Conservation (phyloP, 2,329 filamentous ascomycete genomes). For the Fusarium clavum region DNA sequence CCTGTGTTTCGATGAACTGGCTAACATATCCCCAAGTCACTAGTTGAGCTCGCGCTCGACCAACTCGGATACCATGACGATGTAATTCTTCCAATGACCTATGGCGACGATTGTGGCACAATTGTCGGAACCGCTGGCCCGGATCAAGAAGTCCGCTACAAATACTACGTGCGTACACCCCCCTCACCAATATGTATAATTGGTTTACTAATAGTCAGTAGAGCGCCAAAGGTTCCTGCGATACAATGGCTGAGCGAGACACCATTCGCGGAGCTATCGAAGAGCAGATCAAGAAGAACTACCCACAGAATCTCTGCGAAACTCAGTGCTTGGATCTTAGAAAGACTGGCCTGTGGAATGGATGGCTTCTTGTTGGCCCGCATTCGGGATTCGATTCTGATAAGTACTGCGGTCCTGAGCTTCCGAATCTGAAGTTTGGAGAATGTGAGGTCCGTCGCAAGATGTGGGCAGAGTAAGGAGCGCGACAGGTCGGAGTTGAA, state of each 20-base stretch:
- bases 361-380: neutral
- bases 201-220: neutral
- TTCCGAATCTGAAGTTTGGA: neutral
- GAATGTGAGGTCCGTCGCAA: neutral
- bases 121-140: neutral
- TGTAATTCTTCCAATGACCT: neutral
- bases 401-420: neutral
- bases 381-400: neutral
- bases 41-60: neutral
- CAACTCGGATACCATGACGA: neutral
- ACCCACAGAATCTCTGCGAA: neutral
- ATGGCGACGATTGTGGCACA: neutral
- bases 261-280: neutral
- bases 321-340: neutral
- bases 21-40: neutral
- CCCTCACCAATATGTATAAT: rapidly evolving
- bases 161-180: neutral
- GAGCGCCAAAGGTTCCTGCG: neutral
- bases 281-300: neutral
- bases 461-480: neutral
- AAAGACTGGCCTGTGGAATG: neutral
- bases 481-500: too few species aligned
- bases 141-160: neutral
- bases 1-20: neutral
- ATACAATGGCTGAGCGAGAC: neutral